phyloP scores from a whole-genome alignment of 345 rosid genomes.

The Ceriops decandra region DNA sequence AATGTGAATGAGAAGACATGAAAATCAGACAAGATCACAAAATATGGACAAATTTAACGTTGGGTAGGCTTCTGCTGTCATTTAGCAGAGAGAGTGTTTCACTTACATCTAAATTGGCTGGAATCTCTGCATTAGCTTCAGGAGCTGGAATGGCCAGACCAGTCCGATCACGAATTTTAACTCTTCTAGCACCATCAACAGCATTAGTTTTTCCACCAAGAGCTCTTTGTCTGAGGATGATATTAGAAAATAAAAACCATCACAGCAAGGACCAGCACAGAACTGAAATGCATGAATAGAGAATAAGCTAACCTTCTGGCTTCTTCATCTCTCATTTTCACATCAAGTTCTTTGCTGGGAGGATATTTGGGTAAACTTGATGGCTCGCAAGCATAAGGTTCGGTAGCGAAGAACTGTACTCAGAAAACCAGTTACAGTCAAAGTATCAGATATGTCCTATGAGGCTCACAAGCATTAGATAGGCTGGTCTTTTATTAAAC shows the following conservation, averaged over 20 bases:
- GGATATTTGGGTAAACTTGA: conserved; percentile 87
- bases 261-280: conserved; percentile 10
- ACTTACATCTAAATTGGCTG: conserved; percentile 24
- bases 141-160: conserved; percentile 60
- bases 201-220: conserved; percentile 45
- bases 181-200: conserved; percentile 55
- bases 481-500: no score
- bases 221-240: conserved; percentile 51
- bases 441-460: conserved; percentile 4
- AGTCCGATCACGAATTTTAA: conserved; percentile 17
- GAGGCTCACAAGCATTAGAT: background rate
- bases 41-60: background rate
- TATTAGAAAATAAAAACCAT: conserved; percentile 12
- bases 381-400: conserved; percentile 80
- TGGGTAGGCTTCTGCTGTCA: background rate
- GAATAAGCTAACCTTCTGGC: conserved; percentile 58
- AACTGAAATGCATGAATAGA: conserved; percentile 11
- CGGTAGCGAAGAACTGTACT: conserved; percentile 68
- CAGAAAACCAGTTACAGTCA: conserved; percentile 21
- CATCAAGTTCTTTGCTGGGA: conserved; percentile 91
- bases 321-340: conserved; percentile 74
- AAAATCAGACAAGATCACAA: no score
- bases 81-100: background rate
- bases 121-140: conserved; percentile 78
- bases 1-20: no score